Evolutionary conservation across 108 stramenopile genomes (phyloP).

Genomic region (Cyclotella baltica): DNA sequence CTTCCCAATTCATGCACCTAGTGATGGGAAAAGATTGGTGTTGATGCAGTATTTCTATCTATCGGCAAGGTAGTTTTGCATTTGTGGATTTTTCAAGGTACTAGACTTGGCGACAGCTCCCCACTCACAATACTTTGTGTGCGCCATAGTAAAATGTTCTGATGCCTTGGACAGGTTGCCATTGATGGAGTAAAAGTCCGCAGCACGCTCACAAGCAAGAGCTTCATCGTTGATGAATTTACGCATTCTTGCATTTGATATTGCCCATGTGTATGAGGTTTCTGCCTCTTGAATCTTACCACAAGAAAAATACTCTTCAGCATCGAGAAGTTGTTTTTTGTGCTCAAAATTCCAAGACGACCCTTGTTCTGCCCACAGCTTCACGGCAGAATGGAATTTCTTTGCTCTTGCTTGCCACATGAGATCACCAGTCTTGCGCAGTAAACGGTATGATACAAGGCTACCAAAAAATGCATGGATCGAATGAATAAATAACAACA

Average conservation of each 20-base stretch:
- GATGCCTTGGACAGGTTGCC: background rate
- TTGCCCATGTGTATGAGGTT: background rate
- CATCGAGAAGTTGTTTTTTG: background rate
- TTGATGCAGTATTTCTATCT: no score
- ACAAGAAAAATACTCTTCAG: background rate
- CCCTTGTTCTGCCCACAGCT: background rate
- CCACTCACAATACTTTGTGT: slow-evolving; percentile 6
- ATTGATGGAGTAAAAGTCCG: background rate
- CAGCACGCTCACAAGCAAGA: slow-evolving; percentile 1
- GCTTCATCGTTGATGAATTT: slow-evolving; percentile 11
- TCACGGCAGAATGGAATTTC: background rate
- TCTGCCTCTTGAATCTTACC: slow-evolving; percentile 5
- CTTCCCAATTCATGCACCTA: no score
- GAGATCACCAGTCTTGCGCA: background rate
- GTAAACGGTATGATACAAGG: background rate
- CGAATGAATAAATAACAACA: background rate
- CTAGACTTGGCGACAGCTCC: background rate
- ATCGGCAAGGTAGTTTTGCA: background rate
- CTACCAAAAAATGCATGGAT: background rate
- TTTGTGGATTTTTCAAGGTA: background rate
- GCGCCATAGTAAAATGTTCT: background rate
- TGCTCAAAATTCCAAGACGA: slow-evolving; percentile 4
- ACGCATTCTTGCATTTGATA: background rate
- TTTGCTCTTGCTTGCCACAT: background rate
- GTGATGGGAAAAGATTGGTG: no score